Evolutionary conservation across 2,329 filamentous ascomycete species (phyloP).

Genomic region (Aschersonia sp.): DNA sequence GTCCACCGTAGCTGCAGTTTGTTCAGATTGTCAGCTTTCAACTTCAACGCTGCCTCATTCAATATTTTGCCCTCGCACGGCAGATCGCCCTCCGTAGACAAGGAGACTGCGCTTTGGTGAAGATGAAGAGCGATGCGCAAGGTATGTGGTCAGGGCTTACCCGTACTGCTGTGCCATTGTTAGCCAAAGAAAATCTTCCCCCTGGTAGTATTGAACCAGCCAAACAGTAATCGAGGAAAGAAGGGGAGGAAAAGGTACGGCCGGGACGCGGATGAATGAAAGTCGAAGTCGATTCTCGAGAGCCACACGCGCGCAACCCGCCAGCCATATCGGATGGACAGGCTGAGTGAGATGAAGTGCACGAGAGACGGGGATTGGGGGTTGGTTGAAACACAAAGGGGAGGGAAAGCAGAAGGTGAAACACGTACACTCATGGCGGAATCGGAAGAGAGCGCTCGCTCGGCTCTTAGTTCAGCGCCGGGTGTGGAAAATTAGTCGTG

Average conservation of each 20-base stretch:
- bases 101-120: background rate
- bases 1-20: conserved; percentile 34
- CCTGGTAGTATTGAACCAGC: background rate
- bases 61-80: too few species aligned
- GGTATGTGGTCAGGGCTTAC: conserved; percentile 19
- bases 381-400: conserved; percentile 10
- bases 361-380: background rate
- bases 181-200: conserved; percentile 8
- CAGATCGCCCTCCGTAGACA: too few species aligned
- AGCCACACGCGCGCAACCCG: too few species aligned
- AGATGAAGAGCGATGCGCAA: background rate
- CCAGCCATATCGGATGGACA: background rate
- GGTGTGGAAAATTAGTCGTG: background rate
- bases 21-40: too few species aligned
- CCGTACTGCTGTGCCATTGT: conserved; percentile 32
- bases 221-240: background rate
- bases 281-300: too few species aligned
- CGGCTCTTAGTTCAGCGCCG: too few species aligned
- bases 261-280: too few species aligned
- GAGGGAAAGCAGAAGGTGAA: conserved; percentile 9
- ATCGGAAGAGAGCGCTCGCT: conserved; percentile 1
- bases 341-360: background rate
- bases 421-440: conserved; percentile 15
- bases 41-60: too few species aligned
- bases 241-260: background rate